Base-by-base conservation (phyloP, 139 green algal species). In the Zygnema circumcarinatum region DNA sequence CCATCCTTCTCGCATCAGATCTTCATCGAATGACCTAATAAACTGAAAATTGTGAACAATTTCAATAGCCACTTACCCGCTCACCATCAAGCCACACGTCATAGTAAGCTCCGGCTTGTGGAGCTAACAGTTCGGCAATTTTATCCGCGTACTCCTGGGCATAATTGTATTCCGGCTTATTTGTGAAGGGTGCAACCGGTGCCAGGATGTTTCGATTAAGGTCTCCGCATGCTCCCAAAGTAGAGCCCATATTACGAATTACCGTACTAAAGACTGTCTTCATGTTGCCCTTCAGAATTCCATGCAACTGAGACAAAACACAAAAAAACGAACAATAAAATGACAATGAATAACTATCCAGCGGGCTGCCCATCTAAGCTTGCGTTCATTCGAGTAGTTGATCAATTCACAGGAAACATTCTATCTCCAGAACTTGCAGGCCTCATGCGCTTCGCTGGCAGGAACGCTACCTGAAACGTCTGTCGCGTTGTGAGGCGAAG, bases 81-180 rank as follows among this genome's bases (percentile, higher is more conserved):
- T 99, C 97, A 47, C 97, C 97, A 84, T 99, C 97, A 3, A 99
- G 96, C 97, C 97, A 99, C 35, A 99, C 94, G 87, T 99, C 97
- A 87, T 99, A 99, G 93, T 99, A 99, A 1, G 96, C 95, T 38
- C 97, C 97, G 2, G 92, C 95, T 93, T 99, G 97, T 85, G 90
- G 97, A 88, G 90, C 94, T 87, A 95, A 92, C 90, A 98, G 91
- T 83, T 96, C 94, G 3, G 95, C 96, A 25, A 96, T 88, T 74
- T 97, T 92, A 36, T 97, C 89, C 29, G 94, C 92, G 35, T 76
- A 80, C 39, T 92, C 41, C 72, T 75, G 53, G 2, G 72, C 31
- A 33, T 79, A 62, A 32, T 35, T 7, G 89, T 99, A 99, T 52
- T 98, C 96, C 32, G 95, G 94, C 31, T 90, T 90, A 92, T 98